Conservation (phyloP, 179 eudicot species). For the Corrigiola litoralis region DNA sequence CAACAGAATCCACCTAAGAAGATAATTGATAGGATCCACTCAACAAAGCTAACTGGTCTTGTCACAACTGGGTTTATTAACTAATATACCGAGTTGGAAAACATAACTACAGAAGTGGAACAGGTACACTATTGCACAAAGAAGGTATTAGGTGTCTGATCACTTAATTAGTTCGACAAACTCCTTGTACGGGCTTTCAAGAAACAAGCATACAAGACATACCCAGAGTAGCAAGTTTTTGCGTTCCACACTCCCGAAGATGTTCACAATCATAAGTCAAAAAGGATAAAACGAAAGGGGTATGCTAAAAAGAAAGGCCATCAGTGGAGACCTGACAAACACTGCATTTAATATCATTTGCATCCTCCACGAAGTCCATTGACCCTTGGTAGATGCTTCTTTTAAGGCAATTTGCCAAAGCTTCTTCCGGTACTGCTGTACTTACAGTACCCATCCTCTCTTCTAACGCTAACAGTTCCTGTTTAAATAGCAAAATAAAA, state of each 20-base stretch:
- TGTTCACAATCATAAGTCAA: background rate
- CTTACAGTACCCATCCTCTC: slow-evolving; percentile 90
- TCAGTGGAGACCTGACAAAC: slow-evolving; percentile 66
- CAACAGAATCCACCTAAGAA: too few relatives aligned
- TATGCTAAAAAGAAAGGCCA: background rate
- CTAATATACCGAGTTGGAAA: too few relatives aligned
- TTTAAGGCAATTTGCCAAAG: slow-evolving; percentile 50
- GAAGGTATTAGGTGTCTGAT: too few relatives aligned
- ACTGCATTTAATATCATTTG: slow-evolving; percentile 66
- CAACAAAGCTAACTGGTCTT: too few relatives aligned
- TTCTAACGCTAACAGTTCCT: slow-evolving; percentile 85
- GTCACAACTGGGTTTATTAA: too few relatives aligned
- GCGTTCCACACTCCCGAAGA: background rate
- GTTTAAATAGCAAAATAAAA: slow-evolving; percentile 7
- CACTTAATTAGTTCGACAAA: too few relatives aligned
- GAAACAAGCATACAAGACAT: too few relatives aligned
- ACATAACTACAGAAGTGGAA: too few relatives aligned
- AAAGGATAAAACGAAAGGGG: background rate
- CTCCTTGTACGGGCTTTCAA: too few relatives aligned
- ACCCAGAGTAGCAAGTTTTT: background rate
- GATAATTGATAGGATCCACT: too few relatives aligned
- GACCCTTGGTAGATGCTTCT: slow-evolving; percentile 41
- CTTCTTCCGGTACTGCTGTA: slow-evolving; percentile 74
- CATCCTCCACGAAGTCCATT: slow-evolving; percentile 26
- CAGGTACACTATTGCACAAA: too few relatives aligned